A percentile compares a stretch with the other conserved stretches of the same genome.
Evolutionary conservation across 108 stramenopile genomes (phyloP).

Genomic region (Schizochytrium sp.): DNA sequence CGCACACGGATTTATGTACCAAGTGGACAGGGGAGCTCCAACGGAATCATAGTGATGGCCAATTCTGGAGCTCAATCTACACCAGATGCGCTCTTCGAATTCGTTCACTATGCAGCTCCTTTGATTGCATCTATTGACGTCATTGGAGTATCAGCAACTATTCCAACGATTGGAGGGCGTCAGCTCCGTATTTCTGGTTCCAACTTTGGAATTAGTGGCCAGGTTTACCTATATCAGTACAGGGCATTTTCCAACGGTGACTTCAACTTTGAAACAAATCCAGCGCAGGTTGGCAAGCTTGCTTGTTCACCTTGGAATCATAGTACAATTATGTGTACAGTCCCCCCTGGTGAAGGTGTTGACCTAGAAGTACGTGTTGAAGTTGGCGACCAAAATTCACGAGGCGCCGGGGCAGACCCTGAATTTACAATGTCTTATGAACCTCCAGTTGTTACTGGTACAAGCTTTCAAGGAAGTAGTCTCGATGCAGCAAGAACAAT

Average conservation of each 20-base stretch:
- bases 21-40: slow-evolving; percentile 31
- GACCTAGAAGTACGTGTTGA: neutral
- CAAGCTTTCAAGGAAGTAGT: neutral
- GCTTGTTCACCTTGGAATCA: neutral
- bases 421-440: neutral
- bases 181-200: slow-evolving; percentile 44
- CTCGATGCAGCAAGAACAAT: neutral
- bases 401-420: neutral
- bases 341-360: slow-evolving; percentile 61
- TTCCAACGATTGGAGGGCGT: neutral
- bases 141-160: neutral
- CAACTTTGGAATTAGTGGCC: slow-evolving; percentile 50
- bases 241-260: neutral
- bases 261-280: neutral
- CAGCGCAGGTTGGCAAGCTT: neutral
- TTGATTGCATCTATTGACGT: neutral
- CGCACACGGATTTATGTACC: slow-evolving; percentile 29
- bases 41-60: slow-evolving; percentile 17
- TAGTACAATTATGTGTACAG: neutral
- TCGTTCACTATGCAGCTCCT: slow-evolving; percentile 27
- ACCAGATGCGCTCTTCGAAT: neutral
- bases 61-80: slow-evolving; percentile 11
- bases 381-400: slow-evolving; percentile 43
- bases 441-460: neutral
- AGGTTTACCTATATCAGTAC: slow-evolving; percentile 1